Conservation (phyloP, 768 basidiomycete species). For the Panellus pusillus region DNA sequence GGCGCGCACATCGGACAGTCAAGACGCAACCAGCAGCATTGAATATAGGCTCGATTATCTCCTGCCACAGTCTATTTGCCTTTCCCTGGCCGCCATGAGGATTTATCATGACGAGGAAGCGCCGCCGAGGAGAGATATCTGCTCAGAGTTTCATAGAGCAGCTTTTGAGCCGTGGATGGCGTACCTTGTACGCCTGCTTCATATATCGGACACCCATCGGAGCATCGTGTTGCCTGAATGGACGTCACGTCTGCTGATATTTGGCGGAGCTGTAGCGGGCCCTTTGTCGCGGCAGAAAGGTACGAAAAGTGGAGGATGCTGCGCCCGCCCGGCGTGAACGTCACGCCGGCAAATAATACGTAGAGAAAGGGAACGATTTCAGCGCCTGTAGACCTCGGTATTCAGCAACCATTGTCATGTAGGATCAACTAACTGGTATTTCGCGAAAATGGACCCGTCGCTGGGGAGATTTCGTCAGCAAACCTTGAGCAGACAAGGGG, state of each 20-base stretch:
- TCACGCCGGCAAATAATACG: constrained; percentile 9
- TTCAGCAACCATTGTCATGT: not conserved
- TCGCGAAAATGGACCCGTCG: constrained; percentile 4
- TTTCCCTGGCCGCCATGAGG: constrained; percentile 61
- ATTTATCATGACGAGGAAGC: constrained; percentile 53
- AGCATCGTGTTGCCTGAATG: constrained; percentile 3
- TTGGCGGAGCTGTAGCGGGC: constrained; percentile 12
- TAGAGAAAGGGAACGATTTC: constrained; percentile 15
- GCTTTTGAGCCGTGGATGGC: not conserved
- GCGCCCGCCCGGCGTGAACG: constrained; percentile 13
- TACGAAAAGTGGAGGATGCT: constrained; percentile 19
- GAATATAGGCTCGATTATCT: constrained; percentile 52
- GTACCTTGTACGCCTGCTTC: constrained; percentile 13
- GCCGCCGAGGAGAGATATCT: constrained; percentile 42
- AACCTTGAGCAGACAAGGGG: not conserved
- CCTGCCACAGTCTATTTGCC: constrained; percentile 38
- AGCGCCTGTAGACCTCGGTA: not conserved
- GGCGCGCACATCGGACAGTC: constrained; percentile 45
- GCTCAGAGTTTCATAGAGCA: not conserved
- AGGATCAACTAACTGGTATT: not conserved
- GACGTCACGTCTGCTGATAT: constrained; percentile 16
- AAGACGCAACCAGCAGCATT: constrained; percentile 47
- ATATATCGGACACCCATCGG: constrained; percentile 15
- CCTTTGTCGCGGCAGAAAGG: constrained; percentile 15
- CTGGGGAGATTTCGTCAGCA: not conserved